Conservation (phyloP, 1,139 yeast genomes). For the Suhomyces guaymorum region DNA sequence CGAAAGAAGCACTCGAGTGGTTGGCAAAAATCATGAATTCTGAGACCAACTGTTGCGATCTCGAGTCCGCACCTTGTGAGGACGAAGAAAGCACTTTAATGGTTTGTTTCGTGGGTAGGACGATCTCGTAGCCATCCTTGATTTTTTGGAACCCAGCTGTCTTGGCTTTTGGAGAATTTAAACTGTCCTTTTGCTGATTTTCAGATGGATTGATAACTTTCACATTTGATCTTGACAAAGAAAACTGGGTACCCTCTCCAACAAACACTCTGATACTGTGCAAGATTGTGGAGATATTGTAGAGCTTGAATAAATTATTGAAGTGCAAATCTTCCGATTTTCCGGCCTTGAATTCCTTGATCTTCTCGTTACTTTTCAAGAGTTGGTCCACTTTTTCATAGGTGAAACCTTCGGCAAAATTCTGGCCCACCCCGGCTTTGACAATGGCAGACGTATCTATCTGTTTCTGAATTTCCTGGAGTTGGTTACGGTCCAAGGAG, state of each 20-base stretch:
- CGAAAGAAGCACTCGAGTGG: conserved; percentile 56
- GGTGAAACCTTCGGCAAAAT: conserved; percentile 41
- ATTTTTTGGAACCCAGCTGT: conserved; percentile 7
- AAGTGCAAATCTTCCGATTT: conserved; percentile 20
- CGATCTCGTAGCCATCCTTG: conserved; percentile 20
- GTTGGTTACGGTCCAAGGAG: no score
- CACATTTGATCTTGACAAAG: conserved; percentile 18
- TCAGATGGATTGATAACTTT: conserved; percentile 13
- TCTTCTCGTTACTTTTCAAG: conserved; percentile 20
- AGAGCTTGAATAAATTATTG: conserved; percentile 31
- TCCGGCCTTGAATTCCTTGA: conserved; percentile 11
- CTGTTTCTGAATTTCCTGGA: conserved; percentile 16
- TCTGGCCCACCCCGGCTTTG: conserved; percentile 25
- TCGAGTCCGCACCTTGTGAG: conserved; percentile 24
- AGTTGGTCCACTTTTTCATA: conserved; percentile 38
- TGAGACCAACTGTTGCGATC: conserved; percentile 64
- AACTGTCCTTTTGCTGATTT: conserved; percentile 3
- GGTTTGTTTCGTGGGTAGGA: conserved; percentile 10
- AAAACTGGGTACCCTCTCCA: conserved; percentile 25
- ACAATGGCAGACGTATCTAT: conserved; percentile 19
- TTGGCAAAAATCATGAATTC: conserved; percentile 85
- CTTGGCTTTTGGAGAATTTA: neutral
- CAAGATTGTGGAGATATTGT: conserved; percentile 30
- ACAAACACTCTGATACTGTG: conserved; percentile 23
- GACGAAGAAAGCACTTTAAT: conserved; percentile 18